phyloP scores from a whole-genome alignment of 1,284 basidiomycete genomes.

The Ceratobasidium sp. region DNA sequence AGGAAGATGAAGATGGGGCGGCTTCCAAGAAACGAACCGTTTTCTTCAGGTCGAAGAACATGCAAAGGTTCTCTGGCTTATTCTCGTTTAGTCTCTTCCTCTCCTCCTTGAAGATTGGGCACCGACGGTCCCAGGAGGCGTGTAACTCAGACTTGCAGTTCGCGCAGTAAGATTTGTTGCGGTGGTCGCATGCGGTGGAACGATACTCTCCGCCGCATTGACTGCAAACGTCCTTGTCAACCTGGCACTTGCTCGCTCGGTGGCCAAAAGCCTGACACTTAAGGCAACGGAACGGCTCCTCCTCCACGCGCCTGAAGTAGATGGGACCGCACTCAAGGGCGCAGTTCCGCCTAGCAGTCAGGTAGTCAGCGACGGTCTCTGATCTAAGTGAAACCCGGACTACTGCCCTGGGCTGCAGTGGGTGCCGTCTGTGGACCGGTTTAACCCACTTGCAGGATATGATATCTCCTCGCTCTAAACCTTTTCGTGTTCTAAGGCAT shows the following conservation, averaged over 20 bases:
- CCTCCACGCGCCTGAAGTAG: background rate
- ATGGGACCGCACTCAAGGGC: background rate
- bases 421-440: background rate
- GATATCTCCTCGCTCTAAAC: background rate
- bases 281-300: constrained; percentile 7
- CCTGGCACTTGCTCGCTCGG: background rate
- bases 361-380: background rate
- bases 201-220: background rate
- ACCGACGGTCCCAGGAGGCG: background rate
- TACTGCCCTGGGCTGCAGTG: constrained; percentile 4
- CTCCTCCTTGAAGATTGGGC: background rate
- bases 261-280: constrained; percentile 7
- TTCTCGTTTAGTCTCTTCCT: background rate
- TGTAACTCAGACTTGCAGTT: background rate
- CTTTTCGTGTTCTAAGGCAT: constrained; percentile 7
- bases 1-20: too few relatives aligned
- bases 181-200: background rate
- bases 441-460: background rate
- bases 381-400: background rate
- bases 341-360: background rate
- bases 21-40: too few relatives aligned
- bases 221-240: background rate
- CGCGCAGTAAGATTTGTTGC: background rate
- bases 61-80: background rate
- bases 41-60: background rate